Base-by-base conservation (phyloP, 2,329 filamentous ascomycete species). In the Pseudogymnoascus sp. region DNA sequence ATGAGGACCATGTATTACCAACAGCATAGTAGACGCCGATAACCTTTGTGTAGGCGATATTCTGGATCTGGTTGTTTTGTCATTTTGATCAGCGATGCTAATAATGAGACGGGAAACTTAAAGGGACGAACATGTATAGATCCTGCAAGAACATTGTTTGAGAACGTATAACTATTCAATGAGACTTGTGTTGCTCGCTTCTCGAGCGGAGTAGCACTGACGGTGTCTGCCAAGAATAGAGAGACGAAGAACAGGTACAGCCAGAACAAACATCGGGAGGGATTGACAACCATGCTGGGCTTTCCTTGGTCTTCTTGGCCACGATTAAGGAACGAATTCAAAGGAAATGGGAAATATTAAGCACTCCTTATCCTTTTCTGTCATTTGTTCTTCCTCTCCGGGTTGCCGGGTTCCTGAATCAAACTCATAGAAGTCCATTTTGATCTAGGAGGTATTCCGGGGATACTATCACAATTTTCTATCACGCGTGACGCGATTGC, bases 31-130 rank as follows among this genome's bases (percentile, higher is more conserved):
- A 37, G 24, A 71, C 66, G 3, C 66, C 65, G 14, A 71, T 68
- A 26, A 67, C 65, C 35, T 71, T 71, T 65, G 70, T 8, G 38
- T 41, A 41, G 38, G 69, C 70, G 37, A 72, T 68, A 59, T 72
- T 70, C 63, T 72, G 68, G 31, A 72, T 43, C 70, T 72, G 43
- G 3, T 38, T 26, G 38, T 41, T 22, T 41, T 41, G 16, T 11
- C 16, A 41, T 41, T 19, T 41, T 41, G 38, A 41, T 41, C 38
- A 41, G 38, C 16, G 38, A 41, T 41, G 16, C 38, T 41, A 41
- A 41, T 41, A 31, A 31, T 19, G 16, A 26, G 37, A 60, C 50
- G 5, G 28, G 64, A 4, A 62, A 26, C 62, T 26, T 24, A 22
- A 19, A 28, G 24, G 1, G 28, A 63, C 67, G 26, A 65, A 72